A percentile compares a stretch with the other conserved stretches of the same genome.
These are phyloP conservation scores for Podospora anserina DNA, from an alignment of 495 filamentous ascomycete genomes.

Conservation along the genomic window DNA sequence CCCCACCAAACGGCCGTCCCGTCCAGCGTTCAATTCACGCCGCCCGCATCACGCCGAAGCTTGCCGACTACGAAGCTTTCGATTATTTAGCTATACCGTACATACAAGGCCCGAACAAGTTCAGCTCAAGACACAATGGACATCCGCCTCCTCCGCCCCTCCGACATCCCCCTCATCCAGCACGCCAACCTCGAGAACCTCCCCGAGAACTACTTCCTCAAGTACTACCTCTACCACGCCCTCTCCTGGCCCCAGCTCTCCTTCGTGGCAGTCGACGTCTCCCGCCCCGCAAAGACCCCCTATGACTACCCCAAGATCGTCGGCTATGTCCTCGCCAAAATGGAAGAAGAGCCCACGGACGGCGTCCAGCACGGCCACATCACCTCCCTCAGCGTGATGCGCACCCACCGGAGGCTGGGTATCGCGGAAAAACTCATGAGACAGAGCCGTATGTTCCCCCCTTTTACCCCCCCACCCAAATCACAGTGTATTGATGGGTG, in stretches of 20 bases:
- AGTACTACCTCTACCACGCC: slow-evolving; percentile 99
- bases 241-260: slow-evolving; percentile 95
- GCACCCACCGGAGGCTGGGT: slow-evolving; percentile 85
- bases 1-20: slow-evolving; percentile 6
- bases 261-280: slow-evolving; percentile 90
- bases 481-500: neutral
- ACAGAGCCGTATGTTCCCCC: slow-evolving; percentile 73
- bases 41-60: neutral
- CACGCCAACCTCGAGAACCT: slow-evolving; percentile 98
- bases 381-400: slow-evolving; percentile 91
- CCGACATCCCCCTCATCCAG: slow-evolving; percentile 91
- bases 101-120: neutral
- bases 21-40: neutral
- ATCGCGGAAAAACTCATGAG: slow-evolving; percentile 97
- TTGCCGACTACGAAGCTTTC: no score
- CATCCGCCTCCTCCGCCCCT: slow-evolving; percentile 68
- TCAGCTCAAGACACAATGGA: slow-evolving; percentile 54
- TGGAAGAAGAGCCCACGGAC: slow-evolving; percentile 96
- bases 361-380: slow-evolving; percentile 94
- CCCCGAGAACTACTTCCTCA: slow-evolving; percentile 99
- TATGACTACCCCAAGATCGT: slow-evolving; percentile 95
- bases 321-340: slow-evolving; percentile 98
- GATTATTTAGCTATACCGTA: no score
- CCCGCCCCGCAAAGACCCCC: slow-evolving; percentile 68
- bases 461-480: neutral